Evolutionary conservation across 805 yeast species (phyloP), one percentile per base, ranked within the genome.

Genomic region (Sugiyamaella boreocaroliniensis): DNA sequence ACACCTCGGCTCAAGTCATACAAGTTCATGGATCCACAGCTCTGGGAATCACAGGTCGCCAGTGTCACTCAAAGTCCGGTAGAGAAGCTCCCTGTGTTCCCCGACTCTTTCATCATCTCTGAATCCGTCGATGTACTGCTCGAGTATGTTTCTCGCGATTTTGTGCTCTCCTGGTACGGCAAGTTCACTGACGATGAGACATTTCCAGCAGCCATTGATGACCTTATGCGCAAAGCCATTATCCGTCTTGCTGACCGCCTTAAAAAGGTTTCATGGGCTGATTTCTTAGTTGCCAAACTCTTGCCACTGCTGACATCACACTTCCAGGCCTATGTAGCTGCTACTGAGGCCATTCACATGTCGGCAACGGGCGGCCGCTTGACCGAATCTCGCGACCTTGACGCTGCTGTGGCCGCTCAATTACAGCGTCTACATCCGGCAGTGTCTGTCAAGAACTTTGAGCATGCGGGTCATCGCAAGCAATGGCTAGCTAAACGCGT

Each of bases 301-400:
- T 51, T 86, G 6, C 96, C 97, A 0, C 59, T 83, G 1, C 6
- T 88, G 1, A 82, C 86, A 1, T 77, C 75, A 11, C 96, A 89
- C 64, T 76, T 84, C 54, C 68, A 71, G 7, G 69, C 71, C 7
- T 86, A 76, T 61, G 68, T 76, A 2, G 58, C 58, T 0, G 77
- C 82, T 0, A 74, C 68, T 48, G 69, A 70, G 20, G 51, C 60
- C 15, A 62, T 66, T 15, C 55, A 64, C 5, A 63, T 64, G 40
- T 57, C 60, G 48, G 59, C 64, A 29, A 20, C 53, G 14, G 56
- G 57, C 40, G 58, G 63, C 22, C 62, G 61, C 29, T 55, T 66
- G 43, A 66, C 68, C 15, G 69, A 70, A 18, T 61, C 73, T 1
- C 54, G 62, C 1, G 76, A 76, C 37, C 57, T 71, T 2, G 75